These are phyloP conservation scores for Colletotrichum ledebouriae DNA, from an alignment of 2,329 filamentous ascomycete species.

Conservation along the genomic window DNA sequence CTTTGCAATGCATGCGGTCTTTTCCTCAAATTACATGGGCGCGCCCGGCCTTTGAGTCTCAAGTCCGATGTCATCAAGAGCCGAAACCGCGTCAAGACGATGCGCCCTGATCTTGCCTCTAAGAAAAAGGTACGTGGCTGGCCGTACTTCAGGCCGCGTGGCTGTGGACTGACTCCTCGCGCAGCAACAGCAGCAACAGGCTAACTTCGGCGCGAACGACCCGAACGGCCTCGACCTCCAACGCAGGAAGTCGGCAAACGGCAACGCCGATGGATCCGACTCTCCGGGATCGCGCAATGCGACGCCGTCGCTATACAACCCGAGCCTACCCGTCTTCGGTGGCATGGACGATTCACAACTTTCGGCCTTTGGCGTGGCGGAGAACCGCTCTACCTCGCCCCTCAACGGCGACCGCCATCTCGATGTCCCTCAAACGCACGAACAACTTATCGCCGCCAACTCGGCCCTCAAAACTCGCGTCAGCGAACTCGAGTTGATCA, in stretches of 20 bases:
- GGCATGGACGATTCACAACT: constrained; percentile 79
- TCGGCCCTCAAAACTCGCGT: constrained; percentile 94
- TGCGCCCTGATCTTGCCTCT: constrained; percentile 80
- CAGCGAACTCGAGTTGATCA: constrained; percentile 95
- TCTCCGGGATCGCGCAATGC: constrained; percentile 84
- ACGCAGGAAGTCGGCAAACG: constrained; percentile 77
- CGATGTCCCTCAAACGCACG: constrained; percentile 81
- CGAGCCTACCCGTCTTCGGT: constrained; percentile 84
- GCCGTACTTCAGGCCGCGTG: background rate
- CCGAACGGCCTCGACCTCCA: constrained; percentile 73
- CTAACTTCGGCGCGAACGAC: constrained; percentile 59
- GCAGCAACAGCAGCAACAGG: constrained; percentile 52
- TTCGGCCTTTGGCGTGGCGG: constrained; percentile 64
- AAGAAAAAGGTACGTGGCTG: constrained; percentile 80
- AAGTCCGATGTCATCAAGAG: constrained; percentile 92
- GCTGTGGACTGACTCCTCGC: too few relatives aligned
- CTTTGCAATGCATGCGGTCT: constrained; percentile 99
- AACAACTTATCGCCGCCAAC: constrained; percentile 84
- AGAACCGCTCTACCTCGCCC: constrained; percentile 63
- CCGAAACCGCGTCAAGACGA: constrained; percentile 95
- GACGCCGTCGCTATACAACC: constrained; percentile 81
- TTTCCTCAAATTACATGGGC: constrained; percentile 94
- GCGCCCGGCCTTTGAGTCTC: background rate
- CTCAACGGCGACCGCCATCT: constrained; percentile 72
- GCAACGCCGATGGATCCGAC: constrained; percentile 79